phyloP scores from a whole-genome alignment of 2,329 filamentous ascomycete genomes.

The Fusarium pseudonygamai region DNA sequence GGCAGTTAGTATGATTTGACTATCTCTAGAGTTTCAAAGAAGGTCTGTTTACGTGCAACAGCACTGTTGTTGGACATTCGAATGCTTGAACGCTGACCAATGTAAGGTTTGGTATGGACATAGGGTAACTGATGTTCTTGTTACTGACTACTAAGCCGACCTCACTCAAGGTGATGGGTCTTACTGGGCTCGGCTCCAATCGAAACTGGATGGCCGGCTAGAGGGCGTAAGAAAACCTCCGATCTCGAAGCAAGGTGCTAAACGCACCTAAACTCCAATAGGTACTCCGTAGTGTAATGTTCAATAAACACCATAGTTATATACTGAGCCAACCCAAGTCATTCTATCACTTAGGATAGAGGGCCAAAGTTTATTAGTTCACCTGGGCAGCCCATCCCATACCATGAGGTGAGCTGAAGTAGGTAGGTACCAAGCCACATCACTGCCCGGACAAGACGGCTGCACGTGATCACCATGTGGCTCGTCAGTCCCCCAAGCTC shows the following conservation, averaged over 20 bases:
- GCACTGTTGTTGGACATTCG: not conserved
- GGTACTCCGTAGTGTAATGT: not conserved
- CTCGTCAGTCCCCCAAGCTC: not conserved
- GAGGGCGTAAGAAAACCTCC: not conserved
- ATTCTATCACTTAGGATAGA: not conserved
- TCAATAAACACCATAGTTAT: not conserved
- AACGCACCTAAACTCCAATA: not conserved
- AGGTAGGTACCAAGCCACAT: not conserved
- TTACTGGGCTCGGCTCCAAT: not conserved
- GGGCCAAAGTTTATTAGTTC: not conserved
- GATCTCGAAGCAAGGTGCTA: not conserved
- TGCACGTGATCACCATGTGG: slow-evolving; percentile 15
- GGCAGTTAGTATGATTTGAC: not conserved
- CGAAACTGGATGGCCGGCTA: not conserved
- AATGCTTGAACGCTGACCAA: not conserved
- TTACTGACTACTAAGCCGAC: not conserved
- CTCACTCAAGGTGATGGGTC: not conserved
- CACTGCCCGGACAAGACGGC: not conserved
- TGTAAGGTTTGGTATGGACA: not conserved
- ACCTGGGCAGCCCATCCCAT: not conserved
- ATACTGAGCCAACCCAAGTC: not conserved
- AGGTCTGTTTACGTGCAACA: not conserved
- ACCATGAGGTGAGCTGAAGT: not conserved
- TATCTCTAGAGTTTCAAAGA: not conserved
- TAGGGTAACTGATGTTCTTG: not conserved